phyloP scores from a whole-genome alignment of 768 basidiomycete species.

The Sporobolomyces roseus region DNA sequence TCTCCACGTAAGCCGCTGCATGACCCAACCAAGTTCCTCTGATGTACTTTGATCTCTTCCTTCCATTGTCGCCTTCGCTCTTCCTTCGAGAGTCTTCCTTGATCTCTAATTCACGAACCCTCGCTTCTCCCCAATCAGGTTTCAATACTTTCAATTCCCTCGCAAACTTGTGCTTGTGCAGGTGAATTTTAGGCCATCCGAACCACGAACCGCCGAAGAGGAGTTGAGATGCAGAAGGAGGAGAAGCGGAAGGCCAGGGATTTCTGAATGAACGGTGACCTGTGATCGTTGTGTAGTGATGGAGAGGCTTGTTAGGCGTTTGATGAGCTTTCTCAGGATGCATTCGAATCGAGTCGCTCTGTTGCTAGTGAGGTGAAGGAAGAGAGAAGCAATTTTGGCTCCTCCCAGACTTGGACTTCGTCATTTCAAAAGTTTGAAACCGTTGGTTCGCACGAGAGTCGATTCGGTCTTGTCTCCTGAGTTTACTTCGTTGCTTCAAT shows the following conservation, averaged over 20 bases:
- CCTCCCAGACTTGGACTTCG: too few relatives aligned
- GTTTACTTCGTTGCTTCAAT: too few relatives aligned
- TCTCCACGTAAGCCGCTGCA: constrained; percentile 45
- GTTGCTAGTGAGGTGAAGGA: too few relatives aligned
- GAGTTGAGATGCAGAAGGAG: constrained; percentile 30
- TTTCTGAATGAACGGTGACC: constrained; percentile 33
- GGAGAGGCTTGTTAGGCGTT: constrained; percentile 11
- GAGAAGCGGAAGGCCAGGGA: constrained; percentile 37
- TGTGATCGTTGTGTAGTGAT: constrained; percentile 26
- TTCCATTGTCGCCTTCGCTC: constrained; percentile 11
- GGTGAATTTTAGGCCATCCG: constrained; percentile 34
- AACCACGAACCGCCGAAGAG: constrained; percentile 30
- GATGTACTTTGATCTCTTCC: constrained; percentile 25
- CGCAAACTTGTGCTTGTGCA: constrained; percentile 27
- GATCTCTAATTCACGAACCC: constrained; percentile 12
- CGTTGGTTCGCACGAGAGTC: background rate
- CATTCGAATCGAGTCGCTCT: background rate
- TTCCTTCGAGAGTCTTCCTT: constrained; percentile 14
- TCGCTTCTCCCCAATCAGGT: constrained; percentile 44
- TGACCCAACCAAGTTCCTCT: constrained; percentile 52
- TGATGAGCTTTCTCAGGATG: background rate
- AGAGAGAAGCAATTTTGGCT: too few relatives aligned
- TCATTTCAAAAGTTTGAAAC: too few relatives aligned
- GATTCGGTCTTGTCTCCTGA: too few relatives aligned
- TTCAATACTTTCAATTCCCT: constrained; percentile 45